Evolutionary conservation across 2,329 filamentous ascomycete genomes (phyloP), one percentile per base, ranked within the genome.

Genomic region (Exophiala viscosa): DNA sequence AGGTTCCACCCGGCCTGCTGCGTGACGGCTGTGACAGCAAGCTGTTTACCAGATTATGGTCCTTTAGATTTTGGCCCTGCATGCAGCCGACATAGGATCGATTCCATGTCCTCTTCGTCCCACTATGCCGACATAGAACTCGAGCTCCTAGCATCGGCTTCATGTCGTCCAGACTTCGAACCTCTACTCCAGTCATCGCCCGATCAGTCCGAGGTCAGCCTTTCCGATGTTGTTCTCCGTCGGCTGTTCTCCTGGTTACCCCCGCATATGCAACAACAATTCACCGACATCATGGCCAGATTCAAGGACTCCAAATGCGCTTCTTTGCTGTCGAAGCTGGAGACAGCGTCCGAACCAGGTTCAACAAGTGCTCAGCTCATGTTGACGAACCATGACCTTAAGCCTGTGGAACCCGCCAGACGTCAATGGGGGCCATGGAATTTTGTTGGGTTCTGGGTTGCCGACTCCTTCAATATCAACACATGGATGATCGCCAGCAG

Each of bases 361-460:
- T 78, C 96, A 64, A 87, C 84, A 39, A 54, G 42, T 54, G 49
- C 59, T 50, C 31, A 62, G 64, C 52, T 63, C 60, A 63, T 72
- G 78, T 78, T 66, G 89, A 69, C 69, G 61, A 72, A 73, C 58
- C 65, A 71, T 44, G 70, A 73, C 59, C 67, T 71, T 45, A 65
- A 67, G 31, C 70, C 72, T 15, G 62, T 73, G 9, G 70, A 72
- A 35, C 70, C 71, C 4, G 95, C 67, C 84, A 83, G 13, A 83
- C 82, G 59, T 82, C 82, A 88, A 79, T 96, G 91, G 91, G 83
- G 84, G n/a, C 73, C 86, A 23, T 89, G 86, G 82, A 95, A 95
- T 69, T 13, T 86, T 95, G 50, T 95, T 88, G 88, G 90, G 17
- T 73, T 72, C 57, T 74, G 70, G 71, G 65, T 67, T 18, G 69